Evolutionary conservation across 257 asterid genomes (phyloP), one percentile per base, ranked within the genome.

Genomic region (Vinca minor): DNA sequence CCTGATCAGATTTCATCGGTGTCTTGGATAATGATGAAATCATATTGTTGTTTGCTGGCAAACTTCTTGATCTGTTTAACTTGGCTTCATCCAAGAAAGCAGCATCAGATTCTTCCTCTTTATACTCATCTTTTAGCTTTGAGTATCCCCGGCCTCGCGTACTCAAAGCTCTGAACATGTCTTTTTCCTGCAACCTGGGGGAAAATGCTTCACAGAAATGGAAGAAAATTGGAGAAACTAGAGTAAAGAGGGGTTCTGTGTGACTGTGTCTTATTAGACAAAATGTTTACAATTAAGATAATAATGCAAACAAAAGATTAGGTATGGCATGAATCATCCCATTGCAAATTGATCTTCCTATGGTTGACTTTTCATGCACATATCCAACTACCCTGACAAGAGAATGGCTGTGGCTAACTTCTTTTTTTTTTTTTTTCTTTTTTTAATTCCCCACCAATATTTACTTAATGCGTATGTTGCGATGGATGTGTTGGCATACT

Each of bases 131-230:
- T 11, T 5, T 73, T 28, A 86, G 59, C 54, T 79, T 79, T 49
- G 78, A 88, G 58, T 84, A 88, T 0, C 84, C 83, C 18, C 64
- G 38, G 38, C 73, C 73, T 71, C 87, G 63, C 36, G 73, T 77
- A 72, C 91, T 87, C 67, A 81, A 26, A 42, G 87, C 86, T 78
- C 94, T 85, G 58, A 87, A 76, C 94, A 85, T 85, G 61, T 63
- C 46, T 49, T 29, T 32, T 18, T 7, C 38, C 60, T 55, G 59
- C 59, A 52, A 15, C 20, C 20, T 8, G 25, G 25, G 14, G 21
- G 36, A 26, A 17, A 11, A 35, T 11, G 28, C 18, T 42, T 42
- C 1, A 10, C 32, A 23, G 36, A 21, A 25, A 1, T 42, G 17
- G 13, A 55, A 29, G 35, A 53, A 25, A 25, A 14, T 29, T 5